Conservation (phyloP, 2,329 filamentous ascomycete species). For the Mariannaea sp. region DNA sequence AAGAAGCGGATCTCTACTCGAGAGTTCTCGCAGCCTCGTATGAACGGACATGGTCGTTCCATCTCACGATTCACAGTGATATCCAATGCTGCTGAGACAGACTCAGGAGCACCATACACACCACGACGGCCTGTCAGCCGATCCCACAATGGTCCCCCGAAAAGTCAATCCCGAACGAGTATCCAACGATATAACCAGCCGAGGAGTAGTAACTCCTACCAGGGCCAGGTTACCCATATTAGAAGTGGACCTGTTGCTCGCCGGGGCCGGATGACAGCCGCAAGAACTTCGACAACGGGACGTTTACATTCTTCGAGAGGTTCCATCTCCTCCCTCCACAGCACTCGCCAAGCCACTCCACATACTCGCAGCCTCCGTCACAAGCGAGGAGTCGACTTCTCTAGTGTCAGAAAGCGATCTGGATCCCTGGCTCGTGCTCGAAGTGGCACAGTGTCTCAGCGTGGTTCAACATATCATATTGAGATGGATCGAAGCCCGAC, state of each 20-base stretch:
- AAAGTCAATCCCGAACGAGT: slow-evolving; percentile 68
- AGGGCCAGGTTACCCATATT: slow-evolving; percentile 39
- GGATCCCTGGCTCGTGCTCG: slow-evolving; percentile 35
- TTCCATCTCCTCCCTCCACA: slow-evolving; percentile 57
- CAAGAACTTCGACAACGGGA: slow-evolving; percentile 37
- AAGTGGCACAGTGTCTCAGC: slow-evolving; percentile 25
- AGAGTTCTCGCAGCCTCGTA: slow-evolving; percentile 57
- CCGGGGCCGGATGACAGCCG: slow-evolving; percentile 38
- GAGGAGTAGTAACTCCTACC: slow-evolving; percentile 30
- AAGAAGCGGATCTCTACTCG: slow-evolving; percentile 66
- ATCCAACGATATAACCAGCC: slow-evolving; percentile 61
- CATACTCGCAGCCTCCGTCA: slow-evolving; percentile 51
- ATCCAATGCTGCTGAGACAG: slow-evolving; percentile 61
- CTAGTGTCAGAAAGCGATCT: slow-evolving; percentile 51
- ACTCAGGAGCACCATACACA: slow-evolving; percentile 72
- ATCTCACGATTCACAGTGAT: slow-evolving; percentile 69
- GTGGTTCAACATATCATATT: slow-evolving; percentile 27
- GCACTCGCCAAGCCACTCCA: slow-evolving; percentile 49
- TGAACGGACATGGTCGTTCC: slow-evolving; percentile 56
- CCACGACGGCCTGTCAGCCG: slow-evolving; percentile 75
- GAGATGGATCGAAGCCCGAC: slow-evolving; percentile 36
- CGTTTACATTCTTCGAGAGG: slow-evolving; percentile 44
- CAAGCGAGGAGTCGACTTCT: slow-evolving; percentile 61
- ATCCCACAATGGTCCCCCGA: slow-evolving; percentile 50
- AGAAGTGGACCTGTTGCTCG: slow-evolving; percentile 44